Base-by-base conservation (phyloP, 2,329 filamentous ascomycete genomes). In the Mariannaea sp. region DNA sequence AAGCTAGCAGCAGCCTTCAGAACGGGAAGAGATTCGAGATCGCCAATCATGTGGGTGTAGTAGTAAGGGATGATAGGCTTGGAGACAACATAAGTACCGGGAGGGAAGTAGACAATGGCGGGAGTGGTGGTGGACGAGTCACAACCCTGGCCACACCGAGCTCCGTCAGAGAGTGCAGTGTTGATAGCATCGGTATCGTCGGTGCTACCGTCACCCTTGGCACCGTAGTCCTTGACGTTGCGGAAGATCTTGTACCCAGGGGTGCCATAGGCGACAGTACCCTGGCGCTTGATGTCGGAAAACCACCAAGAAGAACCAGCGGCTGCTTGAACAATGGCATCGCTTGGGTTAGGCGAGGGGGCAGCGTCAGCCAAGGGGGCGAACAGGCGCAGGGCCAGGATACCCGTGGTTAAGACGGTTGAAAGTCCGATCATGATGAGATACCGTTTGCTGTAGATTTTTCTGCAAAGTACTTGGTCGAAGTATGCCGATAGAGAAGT, bases 181-280 rank as follows among this genome's bases (percentile, higher is more conserved):
- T 96, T 97, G 80, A 97, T 96, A 50, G 92, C 90, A 1, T 74
- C 86, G 0, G 92, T 96, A 68, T 97, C 92, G 70, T 97, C 93
- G 20, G 87, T 88, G 1, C 75, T 72, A 49, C 79, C 82, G 69
- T 83, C 83, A 73, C 88, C 88, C 58, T 76, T 82, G 41, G 89
- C 89, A 40, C 89, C 89, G 65, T 83, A 92, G 65, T 90, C 87
- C 73, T 82, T 84, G 41, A 92, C 88, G 64, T 91, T 91, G 63
- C 89, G 86, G 74, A 84, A 92, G 59, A 92, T 77, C 70, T 89
- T 80, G 79, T 90, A 94, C 66, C 69, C 68, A 56, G 82, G 72
- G 22, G 64, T 55, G 24, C 58, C 60, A 67, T 86, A 95, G 24
- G 88, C 83, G 36, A 86, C 80, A 2, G 75, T 73, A 52, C 90